Percentiles rank a stretch among this genome's conserved stretches.
phyloP scores from a whole-genome alignment of 2,329 filamentous ascomycete species.

The Blastomyces parvus region DNA sequence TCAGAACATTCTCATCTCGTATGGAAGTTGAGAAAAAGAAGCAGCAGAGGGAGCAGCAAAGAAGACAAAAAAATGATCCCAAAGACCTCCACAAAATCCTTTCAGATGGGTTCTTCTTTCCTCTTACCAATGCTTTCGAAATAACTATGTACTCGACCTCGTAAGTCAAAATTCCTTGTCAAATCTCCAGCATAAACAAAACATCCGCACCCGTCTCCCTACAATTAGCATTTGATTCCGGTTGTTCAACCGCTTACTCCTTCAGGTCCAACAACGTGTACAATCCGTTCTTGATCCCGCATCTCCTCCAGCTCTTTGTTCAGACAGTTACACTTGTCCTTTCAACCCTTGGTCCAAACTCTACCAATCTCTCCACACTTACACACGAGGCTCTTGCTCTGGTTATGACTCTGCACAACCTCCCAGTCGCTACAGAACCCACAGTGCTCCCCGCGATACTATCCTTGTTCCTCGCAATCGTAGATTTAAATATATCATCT shows the following conservation, averaged over 20 bases:
- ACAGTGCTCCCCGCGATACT: conserved; percentile 64
- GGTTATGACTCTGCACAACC: conserved; percentile 57
- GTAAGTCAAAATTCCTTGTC: conserved; percentile 24
- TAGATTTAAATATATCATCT: conserved; percentile 62
- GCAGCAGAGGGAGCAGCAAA: conserved; percentile 33
- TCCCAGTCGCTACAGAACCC: conserved; percentile 49
- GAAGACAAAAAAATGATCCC: conserved; percentile 49
- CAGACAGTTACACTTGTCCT: conserved; percentile 78
- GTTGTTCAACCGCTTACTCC: background rate
- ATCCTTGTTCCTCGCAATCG: conserved; percentile 65
- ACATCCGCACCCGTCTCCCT: background rate
- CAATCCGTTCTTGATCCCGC: conserved; percentile 61
- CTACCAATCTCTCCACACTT: conserved; percentile 64
- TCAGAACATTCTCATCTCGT: conserved; percentile 77
- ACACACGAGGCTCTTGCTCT: conserved; percentile 77
- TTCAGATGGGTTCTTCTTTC: conserved; percentile 71
- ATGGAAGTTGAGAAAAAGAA: conserved; percentile 54
- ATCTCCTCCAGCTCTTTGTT: conserved; percentile 68
- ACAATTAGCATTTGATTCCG: background rate
- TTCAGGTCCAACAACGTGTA: conserved; percentile 23
- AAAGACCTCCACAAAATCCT: conserved; percentile 74
- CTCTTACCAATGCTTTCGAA: conserved; percentile 71
- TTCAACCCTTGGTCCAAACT: conserved; percentile 72
- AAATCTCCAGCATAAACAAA: background rate
- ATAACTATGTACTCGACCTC: conserved; percentile 48